Evolutionary conservation across 805 yeast species (phyloP).

Genomic region (Schizosaccharomyces japonicus): DNA sequence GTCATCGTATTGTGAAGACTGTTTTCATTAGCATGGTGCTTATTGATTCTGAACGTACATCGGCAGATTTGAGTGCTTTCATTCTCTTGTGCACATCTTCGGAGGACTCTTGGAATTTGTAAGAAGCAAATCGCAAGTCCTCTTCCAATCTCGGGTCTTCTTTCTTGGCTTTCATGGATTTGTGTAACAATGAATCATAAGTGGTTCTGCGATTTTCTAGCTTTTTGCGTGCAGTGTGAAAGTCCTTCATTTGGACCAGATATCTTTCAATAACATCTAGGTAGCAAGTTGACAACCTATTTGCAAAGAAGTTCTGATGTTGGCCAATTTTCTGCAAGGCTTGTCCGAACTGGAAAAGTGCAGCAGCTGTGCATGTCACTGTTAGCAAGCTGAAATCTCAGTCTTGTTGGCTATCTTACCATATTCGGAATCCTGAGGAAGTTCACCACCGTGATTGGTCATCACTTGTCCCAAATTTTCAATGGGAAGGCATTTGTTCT

Average conservation of each 20-base stretch:
- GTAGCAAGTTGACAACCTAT: not conserved
- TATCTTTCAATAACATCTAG: not conserved
- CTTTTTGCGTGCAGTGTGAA: slow-evolving; percentile 5
- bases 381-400: not conserved
- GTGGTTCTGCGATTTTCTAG: slow-evolving; percentile 12
- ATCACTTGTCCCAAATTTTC: slow-evolving; percentile 1
- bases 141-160: slow-evolving; percentile 13
- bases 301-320: not conserved
- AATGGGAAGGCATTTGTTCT: not conserved
- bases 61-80: slow-evolving; percentile 11
- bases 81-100: slow-evolving; percentile 12
- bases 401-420: not conserved
- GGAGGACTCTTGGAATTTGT: slow-evolving; percentile 12
- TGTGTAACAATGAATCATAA: slow-evolving; percentile 12
- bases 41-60: slow-evolving; percentile 4
- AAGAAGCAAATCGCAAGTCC: slow-evolving; percentile 12
- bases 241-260: slow-evolving; percentile 6
- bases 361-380: not conserved
- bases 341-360: not conserved
- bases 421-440: not conserved
- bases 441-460: not conserved
- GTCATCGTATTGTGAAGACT: not conserved
- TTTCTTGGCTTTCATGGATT: slow-evolving; percentile 11
- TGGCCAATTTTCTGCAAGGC: not conserved
- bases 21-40: too few relatives aligned